phyloP scores from a whole-genome alignment of 2,329 filamentous ascomycete species.

The Alternaria panax region DNA sequence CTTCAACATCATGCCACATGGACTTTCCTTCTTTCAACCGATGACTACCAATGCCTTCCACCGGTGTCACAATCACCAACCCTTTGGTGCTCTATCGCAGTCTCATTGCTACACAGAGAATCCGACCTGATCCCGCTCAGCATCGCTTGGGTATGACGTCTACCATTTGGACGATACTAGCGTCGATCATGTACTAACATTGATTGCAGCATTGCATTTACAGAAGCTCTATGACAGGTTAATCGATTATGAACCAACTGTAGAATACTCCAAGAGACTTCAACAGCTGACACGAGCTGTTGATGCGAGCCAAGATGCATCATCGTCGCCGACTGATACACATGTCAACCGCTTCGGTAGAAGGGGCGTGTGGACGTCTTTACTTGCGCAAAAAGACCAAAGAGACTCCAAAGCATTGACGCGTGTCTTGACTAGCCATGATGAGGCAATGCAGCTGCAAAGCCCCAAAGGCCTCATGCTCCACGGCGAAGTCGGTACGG shows the following conservation, averaged over 20 bases:
- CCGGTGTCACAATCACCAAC: constrained; percentile 64
- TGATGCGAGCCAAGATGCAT: constrained; percentile 31
- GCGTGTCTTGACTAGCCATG: constrained; percentile 71
- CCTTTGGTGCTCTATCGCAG: constrained; percentile 79
- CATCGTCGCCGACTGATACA: constrained; percentile 43
- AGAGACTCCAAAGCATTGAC: constrained; percentile 68
- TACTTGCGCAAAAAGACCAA: constrained; percentile 63
- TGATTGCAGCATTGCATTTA: constrained; percentile 69
- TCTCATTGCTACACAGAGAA: constrained; percentile 70
- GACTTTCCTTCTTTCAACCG: constrained; percentile 14
- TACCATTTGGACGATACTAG: constrained; percentile 36
- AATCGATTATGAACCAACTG: constrained; percentile 78
- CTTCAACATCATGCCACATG: constrained; percentile 15
- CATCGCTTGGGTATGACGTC: constrained; percentile 64
- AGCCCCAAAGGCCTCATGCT: constrained; percentile 78
- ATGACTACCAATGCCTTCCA: constrained; percentile 46
- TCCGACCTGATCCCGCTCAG: constrained; percentile 73
- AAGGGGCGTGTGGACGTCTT: constrained; percentile 62
- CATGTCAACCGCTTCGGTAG: constrained; percentile 35
- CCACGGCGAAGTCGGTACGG: constrained; percentile 82
- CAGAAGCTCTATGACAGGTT: constrained; percentile 77
- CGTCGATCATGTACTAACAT: constrained; percentile 19
- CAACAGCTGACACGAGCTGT: constrained; percentile 63
- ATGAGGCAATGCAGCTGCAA: constrained; percentile 73
- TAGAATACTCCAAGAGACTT: constrained; percentile 72